Base-by-base conservation (phyloP, 2,329 filamentous ascomycete species). In the Rhexocercosporidium sp. region DNA sequence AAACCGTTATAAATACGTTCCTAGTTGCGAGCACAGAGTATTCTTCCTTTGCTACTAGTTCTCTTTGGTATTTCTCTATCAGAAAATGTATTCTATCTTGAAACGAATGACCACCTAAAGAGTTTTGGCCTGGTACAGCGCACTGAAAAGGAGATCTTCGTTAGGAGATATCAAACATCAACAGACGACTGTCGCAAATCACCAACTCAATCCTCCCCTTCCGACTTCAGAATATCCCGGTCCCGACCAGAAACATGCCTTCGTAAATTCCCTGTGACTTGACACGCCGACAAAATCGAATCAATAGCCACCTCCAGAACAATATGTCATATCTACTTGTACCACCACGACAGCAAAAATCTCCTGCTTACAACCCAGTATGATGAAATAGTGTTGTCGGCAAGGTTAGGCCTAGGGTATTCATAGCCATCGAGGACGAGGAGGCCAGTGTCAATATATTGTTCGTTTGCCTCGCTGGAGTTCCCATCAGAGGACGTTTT, bases 11-110 rank as follows among this genome's bases (percentile, higher is more conserved):
- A n/a, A n/a, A n/a, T n/a, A n/a, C n/a, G n/a, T 39, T 60, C 41
- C 22, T 34, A 49, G 59, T 61, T 47, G 59, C 22, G 39, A 57
- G 11, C 4, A 46, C 8, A 29, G 49, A 57, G 49, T 64, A 37
- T 47, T 64, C 22, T 57, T 64, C 49, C 34, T n/a, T 47, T 64
- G 16, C 37, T 57, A 20, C 6, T 44, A 8, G 7, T 44, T 44
- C 16, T n/a, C 12, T 44, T 8, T n/a, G n/a, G n/a, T 44, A 44
- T 44, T n/a, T 5, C 59, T 62, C 16, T 39, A 53, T 25, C 16
- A 62, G 27, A 27, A 51, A 62, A 62, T 62, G 49, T 62, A 62
- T 62, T 20, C 29, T 44, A 51, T 62, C 59, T 44, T 62, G 29
- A 27, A 37, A 27, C 53, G 20, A 62, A 62, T 44, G 39, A n/a